Evolutionary conservation across 2,329 filamentous ascomycete genomes (phyloP), one percentile per base, ranked within the genome.

Genomic region (Mycosphaerella arachidis): DNA sequence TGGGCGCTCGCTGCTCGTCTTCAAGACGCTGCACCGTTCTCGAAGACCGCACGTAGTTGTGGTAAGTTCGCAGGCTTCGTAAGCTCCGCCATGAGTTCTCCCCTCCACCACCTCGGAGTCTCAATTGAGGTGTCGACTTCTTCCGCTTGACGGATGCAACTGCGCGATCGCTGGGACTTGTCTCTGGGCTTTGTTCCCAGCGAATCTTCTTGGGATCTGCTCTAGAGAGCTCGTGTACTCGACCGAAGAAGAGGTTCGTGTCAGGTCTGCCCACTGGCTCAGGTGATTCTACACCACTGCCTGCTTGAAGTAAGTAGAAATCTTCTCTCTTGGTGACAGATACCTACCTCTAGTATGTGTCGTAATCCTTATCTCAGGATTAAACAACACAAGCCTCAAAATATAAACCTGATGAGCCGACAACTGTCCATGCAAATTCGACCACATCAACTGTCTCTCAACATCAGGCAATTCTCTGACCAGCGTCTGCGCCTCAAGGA

Each of bases 331-430:
- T 35, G 37, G 43, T 20, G 18, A 18, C 5, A 29, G 31, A 4
- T 24, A 18, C 20, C 27, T 24, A 52, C 48, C 56, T 45, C 37
- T 27, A 7, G 56, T 40, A 20, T 53, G 50, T 8, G 48, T 57
- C 30, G 51, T 55, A n/a, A 59, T 48, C 40, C 43, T 29, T 12
- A 59, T 45, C 31, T 18, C 51, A 10, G 52, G 45, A 30, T 45
- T 18, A 27, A 55, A 59, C 29, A 59, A 30, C 3, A 59, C 30
- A 29, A 59, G n/a, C 33, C 35, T 55, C 43, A 59, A 51, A 7
- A 55, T 24, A 43, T 55, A 59, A 16, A 18, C 9, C 20, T 59
- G 52, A 16, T 55, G 29, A 6, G 43, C 43, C 12, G 12, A 2
- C 51, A 59, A 31, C 43, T 48, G 55, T 3, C 40, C 16, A 20